These are phyloP conservation scores for Drechmeria coniospora DNA, from an alignment of 2,329 filamentous ascomycete species.

Conservation along the genomic window DNA sequence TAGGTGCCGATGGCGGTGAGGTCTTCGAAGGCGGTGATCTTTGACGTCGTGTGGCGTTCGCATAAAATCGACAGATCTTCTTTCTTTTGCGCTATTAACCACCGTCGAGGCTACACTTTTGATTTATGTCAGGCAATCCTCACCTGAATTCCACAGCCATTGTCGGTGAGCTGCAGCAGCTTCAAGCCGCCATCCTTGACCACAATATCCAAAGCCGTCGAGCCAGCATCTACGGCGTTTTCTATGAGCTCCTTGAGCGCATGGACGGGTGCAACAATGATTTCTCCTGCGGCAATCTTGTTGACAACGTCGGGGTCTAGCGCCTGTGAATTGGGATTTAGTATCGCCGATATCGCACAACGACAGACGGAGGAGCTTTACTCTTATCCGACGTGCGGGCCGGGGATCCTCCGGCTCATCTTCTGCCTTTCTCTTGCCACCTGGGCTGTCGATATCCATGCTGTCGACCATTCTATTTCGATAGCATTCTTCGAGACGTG, in stretches of 20 bases:
- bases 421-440: constrained; percentile 31
- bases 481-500: not conserved
- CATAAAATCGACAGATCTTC: constrained; percentile 86
- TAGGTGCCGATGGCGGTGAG: constrained; percentile 82
- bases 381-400: constrained; percentile 33
- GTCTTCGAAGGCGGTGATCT: constrained; percentile 87
- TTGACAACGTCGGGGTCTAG: constrained; percentile 89
- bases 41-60: constrained; percentile 92
- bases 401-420: constrained; percentile 19
- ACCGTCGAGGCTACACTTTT: no score
- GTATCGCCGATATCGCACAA: not conserved
- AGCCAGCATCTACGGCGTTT: constrained; percentile 93
- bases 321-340: constrained; percentile 35
- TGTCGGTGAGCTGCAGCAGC: constrained; percentile 90
- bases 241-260: constrained; percentile 94
- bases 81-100: constrained; percentile 37
- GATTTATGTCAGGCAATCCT: no score
- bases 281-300: constrained; percentile 96
- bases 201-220: constrained; percentile 76
- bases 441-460: constrained; percentile 27
- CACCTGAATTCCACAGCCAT: constrained; percentile 89
- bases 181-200: constrained; percentile 94
- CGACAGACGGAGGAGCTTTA: constrained; percentile 10
- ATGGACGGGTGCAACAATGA: constrained; percentile 93
- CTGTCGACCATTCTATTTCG: constrained; percentile 16